Conservation (phyloP, 2,329 filamentous ascomycete genomes). For the Fusarium sp. region DNA sequence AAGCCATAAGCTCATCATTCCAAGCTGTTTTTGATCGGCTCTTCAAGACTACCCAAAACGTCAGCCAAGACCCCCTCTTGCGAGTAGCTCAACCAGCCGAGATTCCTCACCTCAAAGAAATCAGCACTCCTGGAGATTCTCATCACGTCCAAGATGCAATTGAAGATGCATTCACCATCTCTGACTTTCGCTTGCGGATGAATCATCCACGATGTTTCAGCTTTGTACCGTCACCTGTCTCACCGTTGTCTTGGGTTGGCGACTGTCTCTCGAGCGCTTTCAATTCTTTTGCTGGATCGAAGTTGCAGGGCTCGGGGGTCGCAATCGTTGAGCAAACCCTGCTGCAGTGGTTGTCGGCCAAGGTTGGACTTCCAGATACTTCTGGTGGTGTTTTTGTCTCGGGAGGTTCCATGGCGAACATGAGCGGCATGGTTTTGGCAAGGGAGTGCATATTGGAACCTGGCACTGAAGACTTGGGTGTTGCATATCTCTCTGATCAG, state of each 20-base stretch:
- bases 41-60: constrained; percentile 3
- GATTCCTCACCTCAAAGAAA: background rate
- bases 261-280: constrained; percentile 19
- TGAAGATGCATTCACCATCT: constrained; percentile 16
- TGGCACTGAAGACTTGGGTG: background rate
- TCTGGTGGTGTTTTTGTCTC: constrained; percentile 17
- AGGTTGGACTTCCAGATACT: constrained; percentile 15
- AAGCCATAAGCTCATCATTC: constrained; percentile 7
- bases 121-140: constrained; percentile 10
- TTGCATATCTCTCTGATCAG: constrained; percentile 20
- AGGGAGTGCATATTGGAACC: constrained; percentile 12
- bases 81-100: background rate
- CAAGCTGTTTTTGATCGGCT: constrained; percentile 14
- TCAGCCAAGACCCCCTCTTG: background rate
- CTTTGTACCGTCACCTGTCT: constrained; percentile 14
- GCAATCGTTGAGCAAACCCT: constrained; percentile 17
- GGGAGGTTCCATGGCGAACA: constrained; percentile 26
- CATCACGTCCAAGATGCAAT: constrained; percentile 3
- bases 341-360: constrained; percentile 12
- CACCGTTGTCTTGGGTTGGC: constrained; percentile 14
- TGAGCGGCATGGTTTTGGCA: constrained; percentile 22
- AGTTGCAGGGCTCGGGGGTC: constrained; percentile 11
- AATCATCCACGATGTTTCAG: constrained; percentile 19
- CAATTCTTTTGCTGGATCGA: constrained; percentile 21
- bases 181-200: constrained; percentile 18